phyloP scores from a whole-genome alignment of 2,329 filamentous ascomycete genomes.

The Aspergillus sp. region DNA sequence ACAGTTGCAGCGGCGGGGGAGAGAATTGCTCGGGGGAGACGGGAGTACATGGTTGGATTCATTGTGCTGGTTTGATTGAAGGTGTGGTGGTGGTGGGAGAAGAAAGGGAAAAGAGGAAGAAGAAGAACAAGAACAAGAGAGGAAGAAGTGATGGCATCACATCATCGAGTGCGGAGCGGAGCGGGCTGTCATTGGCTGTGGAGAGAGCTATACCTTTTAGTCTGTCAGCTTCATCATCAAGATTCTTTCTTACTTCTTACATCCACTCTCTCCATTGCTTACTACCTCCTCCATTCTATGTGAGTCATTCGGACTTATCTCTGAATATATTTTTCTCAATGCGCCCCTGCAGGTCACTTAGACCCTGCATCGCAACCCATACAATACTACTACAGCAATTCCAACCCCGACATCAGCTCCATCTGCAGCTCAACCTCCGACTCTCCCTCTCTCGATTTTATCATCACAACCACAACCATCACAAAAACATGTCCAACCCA shows the following conservation, averaged over 20 bases:
- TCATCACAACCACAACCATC: background rate
- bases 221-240: background rate
- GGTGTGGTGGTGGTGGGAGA: background rate
- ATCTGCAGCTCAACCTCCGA: no score
- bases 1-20: slow-evolving; percentile 16
- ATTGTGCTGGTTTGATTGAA: background rate
- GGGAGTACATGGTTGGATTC: slow-evolving; percentile 37
- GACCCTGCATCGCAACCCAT: background rate
- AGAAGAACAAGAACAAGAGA: slow-evolving; percentile 6
- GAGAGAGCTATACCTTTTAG: background rate
- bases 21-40: slow-evolving; percentile 46
- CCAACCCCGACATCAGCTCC: background rate
- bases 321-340: background rate
- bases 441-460: no score
- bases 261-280: background rate
- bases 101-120: slow-evolving; percentile 2
- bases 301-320: no score
- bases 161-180: slow-evolving; percentile 9
- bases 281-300: no score
- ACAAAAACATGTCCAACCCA: slow-evolving; percentile 12
- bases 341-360: background rate
- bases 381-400: slow-evolving; percentile 7
- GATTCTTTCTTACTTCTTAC: background rate
- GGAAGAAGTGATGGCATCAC: slow-evolving; percentile 17
- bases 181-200: background rate